Evolutionary conservation across 169 alveolate genomes (phyloP).

Genomic region (Eimeria acervulina): DNA sequence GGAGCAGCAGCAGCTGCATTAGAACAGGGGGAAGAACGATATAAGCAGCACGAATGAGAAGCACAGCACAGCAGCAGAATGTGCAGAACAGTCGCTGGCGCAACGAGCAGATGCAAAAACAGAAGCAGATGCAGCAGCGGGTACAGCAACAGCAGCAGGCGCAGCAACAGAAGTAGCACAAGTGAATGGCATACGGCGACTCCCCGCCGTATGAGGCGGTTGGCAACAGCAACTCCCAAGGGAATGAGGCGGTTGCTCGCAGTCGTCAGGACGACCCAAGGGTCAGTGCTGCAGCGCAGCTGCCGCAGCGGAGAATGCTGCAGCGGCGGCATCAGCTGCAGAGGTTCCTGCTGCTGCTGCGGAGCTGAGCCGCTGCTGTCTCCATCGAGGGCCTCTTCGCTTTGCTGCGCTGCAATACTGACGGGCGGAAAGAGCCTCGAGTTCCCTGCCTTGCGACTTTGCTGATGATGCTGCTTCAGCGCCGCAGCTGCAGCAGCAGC

Average conservation of each 20-base stretch:
- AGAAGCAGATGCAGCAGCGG: not conserved
- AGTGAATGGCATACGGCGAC: not conserved
- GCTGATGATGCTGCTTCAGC: not conserved
- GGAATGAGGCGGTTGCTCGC: conserved; percentile 64
- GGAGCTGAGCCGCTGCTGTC: not conserved
- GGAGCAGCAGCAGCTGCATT: not conserved
- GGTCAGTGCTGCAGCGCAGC: conserved; percentile 42
- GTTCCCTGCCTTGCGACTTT: not conserved
- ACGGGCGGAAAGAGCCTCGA: not conserved
- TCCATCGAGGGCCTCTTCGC: not conserved
- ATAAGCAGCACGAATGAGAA: not conserved
- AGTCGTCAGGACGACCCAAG: conserved; percentile 58
- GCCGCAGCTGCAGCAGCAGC: conserved; percentile 54
- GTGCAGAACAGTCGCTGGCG: too few species aligned
- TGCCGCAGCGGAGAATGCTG: conserved; percentile 34
- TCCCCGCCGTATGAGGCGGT: conserved; percentile 60
- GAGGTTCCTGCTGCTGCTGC: conserved; percentile 24
- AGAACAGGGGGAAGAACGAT: not conserved
- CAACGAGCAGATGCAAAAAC: too few species aligned
- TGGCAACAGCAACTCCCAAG: conserved; percentile 61
- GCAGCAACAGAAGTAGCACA: not conserved
- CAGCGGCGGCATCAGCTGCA: not conserved
- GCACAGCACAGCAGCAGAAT: not conserved
- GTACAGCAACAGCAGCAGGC: not conserved
- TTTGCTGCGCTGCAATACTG: not conserved